Evolutionary conservation across 2,329 filamentous ascomycete species (phyloP).

Genomic region (Phaeophleospora eucalypticola): DNA sequence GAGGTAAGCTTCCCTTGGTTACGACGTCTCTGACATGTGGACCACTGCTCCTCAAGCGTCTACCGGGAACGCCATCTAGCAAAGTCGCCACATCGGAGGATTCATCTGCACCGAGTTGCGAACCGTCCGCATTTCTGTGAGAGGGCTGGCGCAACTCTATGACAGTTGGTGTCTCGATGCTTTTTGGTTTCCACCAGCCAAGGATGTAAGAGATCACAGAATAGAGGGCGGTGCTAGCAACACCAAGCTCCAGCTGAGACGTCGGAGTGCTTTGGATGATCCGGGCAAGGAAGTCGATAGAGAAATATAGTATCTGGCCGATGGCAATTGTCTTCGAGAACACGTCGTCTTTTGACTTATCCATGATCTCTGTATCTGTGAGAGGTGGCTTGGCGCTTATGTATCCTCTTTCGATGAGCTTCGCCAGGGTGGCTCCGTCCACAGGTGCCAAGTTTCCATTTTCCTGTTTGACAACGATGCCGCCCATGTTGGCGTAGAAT

Average conservation of each 20-base stretch:
- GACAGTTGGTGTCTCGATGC: not conserved
- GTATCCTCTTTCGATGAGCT: not conserved
- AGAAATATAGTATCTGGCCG: constrained; percentile 9
- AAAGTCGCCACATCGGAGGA: too few relatives aligned
- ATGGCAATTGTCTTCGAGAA: constrained; percentile 30
- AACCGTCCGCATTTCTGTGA: too few relatives aligned
- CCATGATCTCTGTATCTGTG: constrained; percentile 27
- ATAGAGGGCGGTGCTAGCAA: constrained; percentile 8
- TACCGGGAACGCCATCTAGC: not conserved
- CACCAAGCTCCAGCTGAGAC: constrained; percentile 12
- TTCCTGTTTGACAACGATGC: constrained; percentile 14
- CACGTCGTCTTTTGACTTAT: constrained; percentile 38
- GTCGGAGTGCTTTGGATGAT: not conserved
- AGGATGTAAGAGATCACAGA: constrained; percentile 6
- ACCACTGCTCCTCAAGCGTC: not conserved
- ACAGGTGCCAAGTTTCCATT: not conserved
- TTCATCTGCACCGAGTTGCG: too few relatives aligned
- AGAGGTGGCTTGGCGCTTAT: not conserved
- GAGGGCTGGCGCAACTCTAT: too few relatives aligned
- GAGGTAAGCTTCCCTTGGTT: not conserved
- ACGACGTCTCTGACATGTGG: not conserved
- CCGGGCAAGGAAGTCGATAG: constrained; percentile 6
- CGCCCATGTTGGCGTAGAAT: constrained; percentile 34
- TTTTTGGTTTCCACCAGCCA: constrained; percentile 9
- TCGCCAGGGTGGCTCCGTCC: not conserved